A percentile compares a stretch with the other conserved stretches of the same genome.
Evolutionary conservation across 805 yeast genomes (phyloP).

Genomic region (Torulaspora maleeae): DNA sequence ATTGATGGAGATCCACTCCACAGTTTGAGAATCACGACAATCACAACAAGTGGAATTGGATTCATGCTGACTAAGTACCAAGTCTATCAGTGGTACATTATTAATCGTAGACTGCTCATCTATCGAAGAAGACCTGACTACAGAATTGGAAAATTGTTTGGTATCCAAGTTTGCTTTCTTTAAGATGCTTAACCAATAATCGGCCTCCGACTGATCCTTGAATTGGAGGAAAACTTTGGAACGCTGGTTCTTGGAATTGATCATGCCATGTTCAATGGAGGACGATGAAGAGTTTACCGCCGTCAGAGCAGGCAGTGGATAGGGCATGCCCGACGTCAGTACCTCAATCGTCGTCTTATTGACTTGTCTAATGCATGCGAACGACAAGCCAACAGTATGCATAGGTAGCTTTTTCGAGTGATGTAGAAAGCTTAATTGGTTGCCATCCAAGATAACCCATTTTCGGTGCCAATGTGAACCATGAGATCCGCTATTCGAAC

Average conservation of each 20-base stretch:
- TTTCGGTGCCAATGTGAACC: slow-evolving; percentile 67
- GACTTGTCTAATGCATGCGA: slow-evolving; percentile 53
- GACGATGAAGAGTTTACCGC: slow-evolving; percentile 7
- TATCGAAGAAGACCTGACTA: neutral
- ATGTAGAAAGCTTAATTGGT: slow-evolving; percentile 62
- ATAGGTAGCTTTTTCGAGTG: slow-evolving; percentile 59
- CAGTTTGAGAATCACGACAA: slow-evolving; percentile 56
- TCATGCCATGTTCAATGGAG: slow-evolving; percentile 1
- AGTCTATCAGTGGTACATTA: slow-evolving; percentile 9
- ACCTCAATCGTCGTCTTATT: slow-evolving; percentile 52
- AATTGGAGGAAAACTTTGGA: slow-evolving; percentile 52
- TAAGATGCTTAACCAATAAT: slow-evolving; percentile 42
- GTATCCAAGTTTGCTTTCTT: slow-evolving; percentile 6
- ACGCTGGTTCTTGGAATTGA: slow-evolving; percentile 24
- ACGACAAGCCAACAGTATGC: slow-evolving; percentile 50
- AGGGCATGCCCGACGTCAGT: slow-evolving; percentile 48
- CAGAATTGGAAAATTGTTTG: neutral
- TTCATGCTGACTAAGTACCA: slow-evolving; percentile 38
- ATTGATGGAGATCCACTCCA: slow-evolving; percentile 86
- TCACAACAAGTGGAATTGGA: slow-evolving; percentile 72
- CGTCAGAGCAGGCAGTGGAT: slow-evolving; percentile 32
- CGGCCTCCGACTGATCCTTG: slow-evolving; percentile 58
- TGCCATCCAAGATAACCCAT: slow-evolving; percentile 74
- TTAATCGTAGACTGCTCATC: neutral
- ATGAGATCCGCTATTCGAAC: slow-evolving; percentile 31